Percentiles rank a stretch among this genome's conserved stretches.
phyloP scores from a whole-genome alignment of 2,329 filamentous ascomycete genomes.

The Talaromyces sp. region DNA sequence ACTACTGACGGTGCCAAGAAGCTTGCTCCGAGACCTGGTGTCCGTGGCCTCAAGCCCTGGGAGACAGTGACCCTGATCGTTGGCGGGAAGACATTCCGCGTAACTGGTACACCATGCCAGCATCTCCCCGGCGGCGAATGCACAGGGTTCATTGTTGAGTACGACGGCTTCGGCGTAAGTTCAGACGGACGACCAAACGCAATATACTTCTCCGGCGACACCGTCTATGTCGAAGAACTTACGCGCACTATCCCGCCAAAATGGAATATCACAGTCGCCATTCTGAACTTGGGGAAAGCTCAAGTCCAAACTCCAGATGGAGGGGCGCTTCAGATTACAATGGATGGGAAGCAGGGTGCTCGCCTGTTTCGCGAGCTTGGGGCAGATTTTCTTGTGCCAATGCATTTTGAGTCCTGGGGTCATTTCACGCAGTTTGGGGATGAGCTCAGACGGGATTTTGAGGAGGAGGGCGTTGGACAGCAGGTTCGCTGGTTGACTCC shows the following conservation, averaged over 20 bases:
- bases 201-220: conserved; percentile 52
- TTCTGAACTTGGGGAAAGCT: conserved; percentile 45
- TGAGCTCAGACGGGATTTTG: conserved; percentile 32
- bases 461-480: conserved; percentile 33
- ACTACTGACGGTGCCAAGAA: conserved; percentile 47
- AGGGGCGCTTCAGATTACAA: conserved; percentile 38
- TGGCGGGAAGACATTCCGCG: conserved; percentile 34
- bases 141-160: conserved; percentile 45
- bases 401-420: conserved; percentile 49
- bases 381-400: conserved; percentile 44
- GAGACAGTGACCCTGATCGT: conserved; percentile 31
- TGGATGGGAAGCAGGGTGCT: conserved; percentile 45
- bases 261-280: conserved; percentile 39
- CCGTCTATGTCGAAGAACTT: conserved; percentile 46
- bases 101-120: conserved; percentile 45
- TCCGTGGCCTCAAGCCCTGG: conserved; percentile 42
- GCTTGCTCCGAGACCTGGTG: conserved; percentile 43
- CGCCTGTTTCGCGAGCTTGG: conserved; percentile 39
- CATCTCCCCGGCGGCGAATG: conserved; percentile 47
- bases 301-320: conserved; percentile 25
- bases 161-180: conserved; percentile 36
- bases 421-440: conserved; percentile 42
- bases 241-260: conserved; percentile 28
- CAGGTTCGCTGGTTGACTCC: conserved; percentile 34
- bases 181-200: conserved; percentile 42